Evolutionary conservation across 345 rosid species (phyloP), one percentile per base, ranked within the genome.

Genomic region (Populus ilicifolia): DNA sequence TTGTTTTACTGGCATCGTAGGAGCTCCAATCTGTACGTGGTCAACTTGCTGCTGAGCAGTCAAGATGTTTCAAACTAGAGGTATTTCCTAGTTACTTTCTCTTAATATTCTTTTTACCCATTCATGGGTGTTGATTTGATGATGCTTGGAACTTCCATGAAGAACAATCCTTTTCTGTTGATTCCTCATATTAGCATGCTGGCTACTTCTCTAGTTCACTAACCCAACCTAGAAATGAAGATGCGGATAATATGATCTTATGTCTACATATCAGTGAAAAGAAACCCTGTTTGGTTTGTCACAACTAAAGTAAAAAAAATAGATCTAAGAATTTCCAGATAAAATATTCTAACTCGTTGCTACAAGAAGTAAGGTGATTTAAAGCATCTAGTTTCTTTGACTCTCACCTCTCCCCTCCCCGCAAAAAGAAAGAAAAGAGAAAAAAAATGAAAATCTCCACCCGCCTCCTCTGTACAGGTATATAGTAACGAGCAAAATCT

Each of bases 61-160:
- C 98, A 10, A 88, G 99, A 77, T 91, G 98, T 84, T 96, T 96
- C 87, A 94, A 96, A 91, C 84, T 96, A 41, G 99, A 96, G 98
- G 99, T 96, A 80, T 63, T 66, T 54, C 56, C 46, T 66, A 35
- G 25, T 23, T 35, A 13, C 67, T 39, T 36, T 20, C 25, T 69
- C 61, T 29, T 39, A n/a, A 12, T 46, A 38, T 61, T 75, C 3
- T 21, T 20, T 66, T 7, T 21, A 17, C n/a, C n/a, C 7, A 36
- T 52, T 13, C 23, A 12, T 1, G 35, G 41, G 8, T 29, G 44
- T 52, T 68, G 23, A 52, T 52, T 21, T 21, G 69, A 25, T 56
- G 25, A 73, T 46, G 52, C 71, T 65, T 44, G 52, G 38, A 74
- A 64, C 39, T 46, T 74, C 29, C 30, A 46, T 46, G 44, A 43